Conservation (phyloP, 352 stramenopile genomes). For the Phytophthora ramorum region DNA sequence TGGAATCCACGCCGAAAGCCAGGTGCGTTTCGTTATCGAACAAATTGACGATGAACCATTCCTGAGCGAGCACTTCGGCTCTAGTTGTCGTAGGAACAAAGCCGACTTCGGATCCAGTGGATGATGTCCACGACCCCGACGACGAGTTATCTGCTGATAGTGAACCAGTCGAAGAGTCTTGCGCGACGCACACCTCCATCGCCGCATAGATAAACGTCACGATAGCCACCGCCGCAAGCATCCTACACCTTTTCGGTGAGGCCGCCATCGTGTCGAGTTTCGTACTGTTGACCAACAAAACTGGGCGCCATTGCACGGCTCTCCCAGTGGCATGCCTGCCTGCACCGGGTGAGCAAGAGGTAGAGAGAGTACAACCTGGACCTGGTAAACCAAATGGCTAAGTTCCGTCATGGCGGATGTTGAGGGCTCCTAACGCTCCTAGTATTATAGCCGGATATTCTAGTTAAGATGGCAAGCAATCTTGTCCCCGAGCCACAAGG, state of each 20-base stretch:
- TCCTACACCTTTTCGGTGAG: conserved; percentile 22
- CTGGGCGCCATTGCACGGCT: conserved; percentile 2
- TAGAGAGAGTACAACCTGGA: conserved; percentile 23
- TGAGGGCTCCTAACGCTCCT: conserved; percentile 5
- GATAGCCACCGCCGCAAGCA: conserved; percentile 15
- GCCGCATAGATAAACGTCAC: conserved; percentile 23
- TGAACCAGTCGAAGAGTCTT: conserved; percentile 7
- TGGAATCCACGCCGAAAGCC: conserved; percentile 34
- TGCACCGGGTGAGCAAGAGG: conserved; percentile 2
- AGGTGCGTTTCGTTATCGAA: conserved; percentile 40
- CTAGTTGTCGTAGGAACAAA: conserved; percentile 21
- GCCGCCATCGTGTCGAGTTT: conserved; percentile 31
- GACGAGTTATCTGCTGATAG: conserved; percentile 2
- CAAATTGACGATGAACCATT: conserved; percentile 43
- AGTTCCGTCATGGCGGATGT: conserved; percentile 30
- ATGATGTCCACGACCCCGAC: conserved; percentile 13
- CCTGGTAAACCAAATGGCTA: conserved; percentile 28
- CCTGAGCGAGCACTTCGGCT: conserved; percentile 34
- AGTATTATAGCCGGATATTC: not conserved
- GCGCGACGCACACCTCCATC: conserved; percentile 14
- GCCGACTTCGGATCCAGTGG: conserved; percentile 24
- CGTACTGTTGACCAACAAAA: conserved; percentile 14
- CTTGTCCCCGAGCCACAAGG: conserved; percentile 37
- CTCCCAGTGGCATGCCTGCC: conserved; percentile 18
- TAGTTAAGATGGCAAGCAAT: not conserved